phyloP scores from a whole-genome alignment of 768 basidiomycete species.

The Exidia glandulosa region DNA sequence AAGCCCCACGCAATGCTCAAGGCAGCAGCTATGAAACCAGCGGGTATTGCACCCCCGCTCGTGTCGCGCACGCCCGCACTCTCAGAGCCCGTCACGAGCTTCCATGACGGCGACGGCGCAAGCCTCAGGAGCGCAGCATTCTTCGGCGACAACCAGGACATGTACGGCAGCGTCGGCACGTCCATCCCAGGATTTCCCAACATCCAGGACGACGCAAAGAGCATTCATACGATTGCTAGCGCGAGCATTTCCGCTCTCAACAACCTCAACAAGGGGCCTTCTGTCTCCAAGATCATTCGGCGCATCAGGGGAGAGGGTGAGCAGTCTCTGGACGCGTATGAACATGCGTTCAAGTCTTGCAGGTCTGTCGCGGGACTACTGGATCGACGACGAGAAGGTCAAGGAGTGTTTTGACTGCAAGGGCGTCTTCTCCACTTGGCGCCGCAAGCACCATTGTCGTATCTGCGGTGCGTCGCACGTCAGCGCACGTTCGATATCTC shows the following conservation, averaged over 20 bases:
- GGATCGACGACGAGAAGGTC: slow-evolving; percentile 97
- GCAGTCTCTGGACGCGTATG: too few relatives aligned
- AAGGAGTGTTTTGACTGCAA: slow-evolving; percentile 96
- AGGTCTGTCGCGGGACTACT: slow-evolving; percentile 91
- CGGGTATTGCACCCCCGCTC: slow-evolving; percentile 48
- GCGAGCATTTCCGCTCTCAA: slow-evolving; percentile 29
- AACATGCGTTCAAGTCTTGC: background rate
- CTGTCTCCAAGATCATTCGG: slow-evolving; percentile 86
- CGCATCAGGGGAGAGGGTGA: slow-evolving; percentile 82
- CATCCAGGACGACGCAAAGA: slow-evolving; percentile 82
- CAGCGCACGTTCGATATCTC: background rate
- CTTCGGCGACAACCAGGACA: slow-evolving; percentile 21
- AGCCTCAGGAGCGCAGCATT: slow-evolving; percentile 42
- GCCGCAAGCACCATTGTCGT: slow-evolving; percentile 94
- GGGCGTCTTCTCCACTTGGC: slow-evolving; percentile 86
- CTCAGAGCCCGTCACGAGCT: slow-evolving; percentile 53
- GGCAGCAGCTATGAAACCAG: slow-evolving; percentile 41
- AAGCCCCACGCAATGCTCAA: slow-evolving; percentile 47
- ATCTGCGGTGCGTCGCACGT: slow-evolving; percentile 59
- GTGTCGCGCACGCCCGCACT: slow-evolving; percentile 80
- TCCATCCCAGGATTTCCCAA: slow-evolving; percentile 79
- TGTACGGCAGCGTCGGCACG: slow-evolving; percentile 41
- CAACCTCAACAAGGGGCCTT: slow-evolving; percentile 37
- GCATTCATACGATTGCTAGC: slow-evolving; percentile 54
- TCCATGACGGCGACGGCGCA: slow-evolving; percentile 52